Conservation (phyloP, 202 grass and related monocot genomes). For the Setaria viridis region DNA sequence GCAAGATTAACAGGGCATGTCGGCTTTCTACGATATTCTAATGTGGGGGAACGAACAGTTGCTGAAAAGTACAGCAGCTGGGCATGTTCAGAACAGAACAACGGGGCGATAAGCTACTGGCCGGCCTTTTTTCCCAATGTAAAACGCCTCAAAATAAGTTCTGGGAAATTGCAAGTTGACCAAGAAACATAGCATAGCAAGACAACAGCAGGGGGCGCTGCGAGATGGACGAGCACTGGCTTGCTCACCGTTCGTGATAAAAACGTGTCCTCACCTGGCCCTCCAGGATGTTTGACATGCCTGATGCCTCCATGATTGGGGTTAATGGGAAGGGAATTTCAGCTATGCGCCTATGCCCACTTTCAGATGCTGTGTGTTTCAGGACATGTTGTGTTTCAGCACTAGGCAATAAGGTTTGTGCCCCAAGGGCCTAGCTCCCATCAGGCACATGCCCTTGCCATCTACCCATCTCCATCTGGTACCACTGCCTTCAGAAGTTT, state of each 20-base stretch:
- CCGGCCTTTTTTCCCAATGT: too few relatives aligned
- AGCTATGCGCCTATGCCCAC: too few relatives aligned
- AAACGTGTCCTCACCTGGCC: not conserved
- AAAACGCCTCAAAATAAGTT: not conserved
- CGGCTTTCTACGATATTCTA: too few relatives aligned
- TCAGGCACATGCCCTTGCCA: not conserved
- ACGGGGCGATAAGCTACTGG: too few relatives aligned
- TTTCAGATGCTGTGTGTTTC: not conserved
- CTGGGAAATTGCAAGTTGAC: not conserved
- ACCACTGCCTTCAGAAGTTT: not conserved
- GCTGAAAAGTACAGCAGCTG: too few relatives aligned
- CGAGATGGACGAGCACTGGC: conserved; percentile 19
- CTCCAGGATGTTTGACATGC: not conserved
- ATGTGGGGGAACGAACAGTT: too few relatives aligned
- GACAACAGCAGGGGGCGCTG: not conserved
- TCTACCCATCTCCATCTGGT: not conserved
- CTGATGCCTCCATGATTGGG: not conserved
- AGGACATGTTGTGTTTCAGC: not conserved
- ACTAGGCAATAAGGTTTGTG: conserved; percentile 16
- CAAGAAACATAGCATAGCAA: not conserved
- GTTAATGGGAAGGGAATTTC: not conserved
- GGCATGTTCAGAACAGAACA: too few relatives aligned
- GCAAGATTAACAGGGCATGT: too few relatives aligned
- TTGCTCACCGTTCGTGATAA: too few relatives aligned
- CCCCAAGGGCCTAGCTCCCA: not conserved